Percentiles rank a stretch among this genome's conserved stretches.
Evolutionary conservation across 2,329 filamentous ascomycete species (phyloP).

Genomic region (Sclerotiophoma versabilis): DNA sequence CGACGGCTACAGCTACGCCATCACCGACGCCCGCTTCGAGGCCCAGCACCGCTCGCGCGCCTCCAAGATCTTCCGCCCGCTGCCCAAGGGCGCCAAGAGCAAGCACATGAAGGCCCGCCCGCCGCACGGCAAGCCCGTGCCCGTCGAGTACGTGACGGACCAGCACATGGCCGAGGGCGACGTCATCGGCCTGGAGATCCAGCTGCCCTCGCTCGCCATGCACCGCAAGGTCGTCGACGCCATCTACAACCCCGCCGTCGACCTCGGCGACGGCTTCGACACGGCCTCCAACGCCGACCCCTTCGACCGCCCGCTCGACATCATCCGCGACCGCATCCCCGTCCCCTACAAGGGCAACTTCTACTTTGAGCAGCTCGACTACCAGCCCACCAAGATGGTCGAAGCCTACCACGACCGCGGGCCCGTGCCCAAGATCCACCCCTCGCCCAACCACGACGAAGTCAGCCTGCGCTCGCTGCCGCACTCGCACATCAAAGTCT

Average conservation of each 20-base stretch:
- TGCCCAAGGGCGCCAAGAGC: slow-evolving; percentile 49
- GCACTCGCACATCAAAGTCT: slow-evolving; percentile 83
- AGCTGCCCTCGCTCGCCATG: slow-evolving; percentile 81
- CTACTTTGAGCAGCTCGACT: slow-evolving; percentile 93
- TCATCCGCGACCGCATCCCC: slow-evolving; percentile 93
- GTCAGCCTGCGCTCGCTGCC: slow-evolving; percentile 86
- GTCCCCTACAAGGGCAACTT: slow-evolving; percentile 93
- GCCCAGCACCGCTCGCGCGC: slow-evolving; percentile 93
- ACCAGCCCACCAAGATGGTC: slow-evolving; percentile 84
- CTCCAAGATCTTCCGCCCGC: slow-evolving; percentile 74
- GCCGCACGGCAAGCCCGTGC: slow-evolving; percentile 43
- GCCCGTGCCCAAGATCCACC: slow-evolving; percentile 68
- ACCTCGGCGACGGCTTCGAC: slow-evolving; percentile 67
- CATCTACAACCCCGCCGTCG: slow-evolving; percentile 85
- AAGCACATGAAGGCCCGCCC: slow-evolving; percentile 51
- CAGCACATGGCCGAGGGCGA: slow-evolving; percentile 88
- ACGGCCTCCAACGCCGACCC: slow-evolving; percentile 48
- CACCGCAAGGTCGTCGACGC: slow-evolving; percentile 90
- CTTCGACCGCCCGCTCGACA: slow-evolving; percentile 70
- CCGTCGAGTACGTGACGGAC: slow-evolving; percentile 62
- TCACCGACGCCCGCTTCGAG: slow-evolving; percentile 88
- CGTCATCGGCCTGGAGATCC: slow-evolving; percentile 92
- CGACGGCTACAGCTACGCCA: slow-evolving; percentile 91
- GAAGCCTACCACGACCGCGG: slow-evolving; percentile 67
- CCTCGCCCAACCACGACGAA: slow-evolving; percentile 74